Conservation (phyloP, 768 basidiomycete species). For the Coprinopsis cinerea region DNA sequence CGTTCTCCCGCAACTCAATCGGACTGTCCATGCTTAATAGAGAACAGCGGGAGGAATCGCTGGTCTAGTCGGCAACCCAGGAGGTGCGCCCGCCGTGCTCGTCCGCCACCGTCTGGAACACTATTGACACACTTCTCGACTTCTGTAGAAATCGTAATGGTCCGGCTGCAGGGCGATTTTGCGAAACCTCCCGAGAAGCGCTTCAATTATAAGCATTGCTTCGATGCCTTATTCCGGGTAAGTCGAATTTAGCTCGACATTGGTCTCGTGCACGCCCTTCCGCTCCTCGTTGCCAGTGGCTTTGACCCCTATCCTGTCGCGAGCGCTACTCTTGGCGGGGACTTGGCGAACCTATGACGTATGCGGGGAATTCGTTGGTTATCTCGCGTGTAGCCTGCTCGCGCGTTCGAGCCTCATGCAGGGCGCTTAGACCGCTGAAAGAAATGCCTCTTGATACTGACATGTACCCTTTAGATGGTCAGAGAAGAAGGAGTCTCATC, state of each 20-base stretch:
- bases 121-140: too few species aligned
- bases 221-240: constrained; percentile 83
- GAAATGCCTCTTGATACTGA: too few species aligned
- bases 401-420: too few species aligned
- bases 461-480: constrained; percentile 57
- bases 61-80: constrained; percentile 85
- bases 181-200: constrained; percentile 84
- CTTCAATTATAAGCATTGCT: constrained; percentile 85
- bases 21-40: not conserved
- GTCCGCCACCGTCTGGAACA: not conserved
- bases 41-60: constrained; percentile 74
- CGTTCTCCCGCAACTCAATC: constrained; percentile 26
- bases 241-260: too few species aligned
- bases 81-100: constrained; percentile 39
- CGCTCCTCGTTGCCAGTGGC: not conserved
- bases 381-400: constrained; percentile 2
- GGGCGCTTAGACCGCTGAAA: too few species aligned
- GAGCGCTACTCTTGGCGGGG: constrained; percentile 2
- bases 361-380: constrained; percentile 10
- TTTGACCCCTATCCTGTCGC: not conserved
- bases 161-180: constrained; percentile 86
- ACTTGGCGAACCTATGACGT: too few species aligned
- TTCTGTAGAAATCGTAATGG: constrained; percentile 69
- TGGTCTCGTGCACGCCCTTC: too few species aligned
- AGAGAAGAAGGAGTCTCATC: constrained; percentile 79